A percentile compares a stretch with the other conserved stretches of the same genome.
These are phyloP conservation scores for Sporisorium graminicola DNA, from an alignment of 1,284 basidiomycete species.

Conservation along the genomic window DNA sequence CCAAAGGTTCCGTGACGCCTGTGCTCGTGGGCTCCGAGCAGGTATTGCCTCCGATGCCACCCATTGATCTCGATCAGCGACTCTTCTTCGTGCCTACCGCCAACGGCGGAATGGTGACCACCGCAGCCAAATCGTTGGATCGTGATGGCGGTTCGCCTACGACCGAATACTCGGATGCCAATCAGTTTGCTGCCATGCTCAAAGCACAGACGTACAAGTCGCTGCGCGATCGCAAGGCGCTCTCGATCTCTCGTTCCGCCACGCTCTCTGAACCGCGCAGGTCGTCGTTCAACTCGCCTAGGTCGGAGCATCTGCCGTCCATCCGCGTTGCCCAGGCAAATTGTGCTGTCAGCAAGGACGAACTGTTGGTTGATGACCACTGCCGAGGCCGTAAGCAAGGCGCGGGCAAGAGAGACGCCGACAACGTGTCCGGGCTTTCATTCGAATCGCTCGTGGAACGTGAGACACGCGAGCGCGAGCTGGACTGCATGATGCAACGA, in stretches of 20 bases:
- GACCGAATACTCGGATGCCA: slow-evolving; percentile 25
- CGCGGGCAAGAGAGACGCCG: background rate
- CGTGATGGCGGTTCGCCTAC: slow-evolving; percentile 21
- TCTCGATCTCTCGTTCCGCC: slow-evolving; percentile 40
- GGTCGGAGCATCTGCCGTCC: slow-evolving; percentile 35
- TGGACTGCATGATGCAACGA: slow-evolving; percentile 15
- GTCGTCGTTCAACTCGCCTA: slow-evolving; percentile 47
- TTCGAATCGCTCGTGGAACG: slow-evolving; percentile 42
- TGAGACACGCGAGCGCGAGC: slow-evolving; percentile 42
- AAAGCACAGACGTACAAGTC: slow-evolving; percentile 52
- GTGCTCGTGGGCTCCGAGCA: slow-evolving; percentile 24
- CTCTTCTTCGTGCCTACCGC: slow-evolving; percentile 47
- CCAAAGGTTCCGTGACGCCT: slow-evolving; percentile 25
- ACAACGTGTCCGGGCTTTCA: slow-evolving; percentile 10
- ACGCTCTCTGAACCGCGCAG: slow-evolving; percentile 41
- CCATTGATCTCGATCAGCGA: slow-evolving; percentile 33
- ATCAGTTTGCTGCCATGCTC: slow-evolving; percentile 52
- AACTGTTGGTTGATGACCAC: background rate
- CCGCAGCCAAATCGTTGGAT: slow-evolving; percentile 2
- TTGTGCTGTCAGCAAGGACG: background rate
- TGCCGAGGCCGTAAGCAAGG: background rate
- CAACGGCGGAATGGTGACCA: slow-evolving; percentile 18
- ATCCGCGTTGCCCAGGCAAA: slow-evolving; percentile 1
- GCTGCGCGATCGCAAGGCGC: slow-evolving; percentile 46
- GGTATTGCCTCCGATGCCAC: slow-evolving; percentile 50